Evolutionary conservation across 2,329 filamentous ascomycete species (phyloP).

Genomic region (Piedraia hortae): DNA sequence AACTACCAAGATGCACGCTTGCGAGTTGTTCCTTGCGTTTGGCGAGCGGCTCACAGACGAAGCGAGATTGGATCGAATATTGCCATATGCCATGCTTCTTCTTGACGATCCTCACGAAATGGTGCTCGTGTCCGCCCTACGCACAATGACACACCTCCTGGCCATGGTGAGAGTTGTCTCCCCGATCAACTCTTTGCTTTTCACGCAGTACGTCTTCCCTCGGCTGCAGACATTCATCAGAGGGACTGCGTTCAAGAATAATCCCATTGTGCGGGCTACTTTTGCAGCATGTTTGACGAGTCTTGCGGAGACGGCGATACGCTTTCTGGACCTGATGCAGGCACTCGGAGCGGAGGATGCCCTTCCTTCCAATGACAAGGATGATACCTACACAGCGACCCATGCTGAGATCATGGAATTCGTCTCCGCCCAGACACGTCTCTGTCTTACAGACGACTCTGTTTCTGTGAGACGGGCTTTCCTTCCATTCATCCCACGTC

Average conservation of each 20-base stretch:
- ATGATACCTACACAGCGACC: constrained; percentile 70
- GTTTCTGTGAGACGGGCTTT: constrained; percentile 73
- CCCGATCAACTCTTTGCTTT: constrained; percentile 38
- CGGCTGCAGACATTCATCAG: constrained; percentile 29
- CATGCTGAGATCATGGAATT: constrained; percentile 54
- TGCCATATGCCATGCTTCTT: constrained; percentile 68
- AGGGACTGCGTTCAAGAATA: constrained; percentile 18
- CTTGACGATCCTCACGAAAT: constrained; percentile 59
- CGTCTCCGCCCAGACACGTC: constrained; percentile 72
- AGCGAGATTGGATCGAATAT: constrained; percentile 73
- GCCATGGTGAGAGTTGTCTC: constrained; percentile 74
- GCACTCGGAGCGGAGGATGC: constrained; percentile 63
- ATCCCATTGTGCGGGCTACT: constrained; percentile 52
- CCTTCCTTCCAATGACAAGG: constrained; percentile 47
- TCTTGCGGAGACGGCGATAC: constrained; percentile 57
- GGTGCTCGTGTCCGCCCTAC: constrained; percentile 61
- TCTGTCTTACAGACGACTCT: constrained; percentile 64
- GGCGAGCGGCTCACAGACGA: constrained; percentile 79
- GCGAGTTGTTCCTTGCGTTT: constrained; percentile 77
- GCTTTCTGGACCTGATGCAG: constrained; percentile 75
- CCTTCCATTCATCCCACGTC: constrained; percentile 62
- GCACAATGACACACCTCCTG: constrained; percentile 68
- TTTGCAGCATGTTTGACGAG: constrained; percentile 84
- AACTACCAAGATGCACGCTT: constrained; percentile 64
- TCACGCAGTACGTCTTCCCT: constrained; percentile 37